Base-by-base conservation (phyloP, 352 stramenopile genomes). In the Lagenidium giganteum region DNA sequence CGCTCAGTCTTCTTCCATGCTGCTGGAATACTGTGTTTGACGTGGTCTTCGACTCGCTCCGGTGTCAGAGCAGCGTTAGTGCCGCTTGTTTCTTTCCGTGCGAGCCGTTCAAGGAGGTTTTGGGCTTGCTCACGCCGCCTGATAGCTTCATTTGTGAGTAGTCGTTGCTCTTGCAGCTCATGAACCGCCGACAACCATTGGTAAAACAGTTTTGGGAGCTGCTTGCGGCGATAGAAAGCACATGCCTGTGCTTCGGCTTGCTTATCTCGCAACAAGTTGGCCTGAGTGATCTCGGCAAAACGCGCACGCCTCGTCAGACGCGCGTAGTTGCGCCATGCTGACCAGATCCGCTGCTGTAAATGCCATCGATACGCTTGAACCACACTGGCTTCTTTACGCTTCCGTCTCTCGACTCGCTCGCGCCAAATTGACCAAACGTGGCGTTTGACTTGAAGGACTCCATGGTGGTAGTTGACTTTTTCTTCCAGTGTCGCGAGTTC, bases 121-220 rank as follows among this genome's bases (percentile, higher is more conserved):
- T 77, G 49, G 1, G 60, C 61, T 28, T 82, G 58, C 40, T 51
- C 60, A 37, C 56, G 58, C 21, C 74, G 56, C 20, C 34, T 60
- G 13, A 53, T 43, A 26, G 59, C 53, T 12, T 59, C 57, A 2
- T 39, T 5, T 30, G 61, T 46, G 9, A 58, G 27, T n/a, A 44
- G 37, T n/a, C 44, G 43, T 11, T 49, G 50, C 8, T 82, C 62
- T 31, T 67, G 67, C 21, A 38, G 22, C 13, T 61, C 57, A 17
- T 20, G 43, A 8, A 58, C 47, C 14, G 45, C 54, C 14, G 29
- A 36, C 1, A n/a, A 34, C 76, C 76, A 88, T 4, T 31, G 54
- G 32, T 80, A 74, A 41, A 88, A 86, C 68, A 54, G 78, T 21
- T 39, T 42, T 0, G 71, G 58, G 16, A 88, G 37, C 16, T 50